Conservation (phyloP, 2,329 filamentous ascomycete species). For the Paraphoma chrysanthemicola region DNA sequence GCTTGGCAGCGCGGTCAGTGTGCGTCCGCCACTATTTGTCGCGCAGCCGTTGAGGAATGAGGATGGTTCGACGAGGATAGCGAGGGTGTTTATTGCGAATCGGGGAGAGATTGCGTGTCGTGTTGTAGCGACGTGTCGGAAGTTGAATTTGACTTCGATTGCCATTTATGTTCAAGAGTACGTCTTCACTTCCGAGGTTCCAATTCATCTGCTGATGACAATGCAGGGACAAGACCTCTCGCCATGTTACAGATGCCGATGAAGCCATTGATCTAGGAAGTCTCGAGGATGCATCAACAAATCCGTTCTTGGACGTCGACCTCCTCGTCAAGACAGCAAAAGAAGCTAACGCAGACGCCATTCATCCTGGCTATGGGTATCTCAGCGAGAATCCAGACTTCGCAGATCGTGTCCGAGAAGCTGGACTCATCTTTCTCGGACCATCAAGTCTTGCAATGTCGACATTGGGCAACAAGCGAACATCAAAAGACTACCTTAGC, state of each 20-base stretch:
- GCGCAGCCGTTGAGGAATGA: constrained; percentile 1
- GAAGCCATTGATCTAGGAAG: constrained; percentile 38
- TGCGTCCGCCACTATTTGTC: constrained; percentile 3
- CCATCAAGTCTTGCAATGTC: constrained; percentile 61
- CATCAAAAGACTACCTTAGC: constrained; percentile 3
- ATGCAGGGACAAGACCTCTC: constrained; percentile 34
- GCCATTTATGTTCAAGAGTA: constrained; percentile 9
- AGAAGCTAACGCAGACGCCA: constrained; percentile 43
- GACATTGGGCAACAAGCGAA: constrained; percentile 57
- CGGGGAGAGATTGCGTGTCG: constrained; percentile 62
- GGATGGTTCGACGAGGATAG: background rate
- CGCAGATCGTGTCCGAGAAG: constrained; percentile 53
- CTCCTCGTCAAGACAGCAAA: constrained; percentile 34
- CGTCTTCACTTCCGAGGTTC: background rate
- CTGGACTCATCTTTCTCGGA: constrained; percentile 56
- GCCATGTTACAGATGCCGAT: constrained; percentile 41
- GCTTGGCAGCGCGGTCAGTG: background rate
- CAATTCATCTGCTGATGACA: no score
- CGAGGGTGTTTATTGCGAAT: constrained; percentile 3
- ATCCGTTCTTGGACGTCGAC: constrained; percentile 41
- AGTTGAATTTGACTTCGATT: constrained; percentile 4
- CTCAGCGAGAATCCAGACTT: constrained; percentile 60
- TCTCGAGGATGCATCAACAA: constrained; percentile 16
- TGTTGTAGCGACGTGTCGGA: constrained; percentile 8
- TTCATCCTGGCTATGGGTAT: constrained; percentile 67